These are phyloP conservation scores for Phytopythium oedochilum DNA, from an alignment of 352 stramenopile species.

Conservation along the genomic window DNA sequence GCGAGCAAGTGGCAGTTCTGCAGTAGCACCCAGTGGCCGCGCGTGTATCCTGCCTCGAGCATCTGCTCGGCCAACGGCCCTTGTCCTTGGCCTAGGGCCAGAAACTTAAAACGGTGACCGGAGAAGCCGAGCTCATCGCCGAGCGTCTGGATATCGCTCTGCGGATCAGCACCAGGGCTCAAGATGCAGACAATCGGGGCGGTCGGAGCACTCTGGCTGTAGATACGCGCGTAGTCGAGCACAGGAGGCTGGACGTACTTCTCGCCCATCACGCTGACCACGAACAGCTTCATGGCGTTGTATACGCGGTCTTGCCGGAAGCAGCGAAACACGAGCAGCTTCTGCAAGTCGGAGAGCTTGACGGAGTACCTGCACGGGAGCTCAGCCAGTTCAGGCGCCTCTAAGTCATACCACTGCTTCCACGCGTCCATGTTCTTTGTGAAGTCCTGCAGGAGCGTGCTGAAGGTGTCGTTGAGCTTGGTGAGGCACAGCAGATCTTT, in stretches of 20 bases:
- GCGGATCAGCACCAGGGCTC: conserved; percentile 91
- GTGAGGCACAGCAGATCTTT: conserved; percentile 90
- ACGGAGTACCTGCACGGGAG: conserved; percentile 82
- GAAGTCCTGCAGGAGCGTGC: conserved; percentile 45
- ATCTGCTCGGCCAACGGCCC: conserved; percentile 92
- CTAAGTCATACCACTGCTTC: conserved; percentile 93
- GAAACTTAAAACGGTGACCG: conserved; percentile 89
- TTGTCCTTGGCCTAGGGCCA: conserved; percentile 94
- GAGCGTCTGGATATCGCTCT: conserved; percentile 92
- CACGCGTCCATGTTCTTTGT: conserved; percentile 54
- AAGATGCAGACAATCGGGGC: conserved; percentile 95
- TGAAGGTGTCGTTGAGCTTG: conserved; percentile 69
- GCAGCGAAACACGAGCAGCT: conserved; percentile 90
- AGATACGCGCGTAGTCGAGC: conserved; percentile 92
- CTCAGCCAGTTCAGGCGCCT: conserved; percentile 79
- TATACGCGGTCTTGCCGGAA: conserved; percentile 95
- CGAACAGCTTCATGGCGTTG: conserved; percentile 95
- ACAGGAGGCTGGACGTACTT: conserved; percentile 95
- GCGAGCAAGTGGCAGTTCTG: conserved; percentile 96
- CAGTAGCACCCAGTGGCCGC: conserved; percentile 90
- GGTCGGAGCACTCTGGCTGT: conserved; percentile 79
- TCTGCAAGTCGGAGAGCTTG: conserved; percentile 84
- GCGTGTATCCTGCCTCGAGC: conserved; percentile 85
- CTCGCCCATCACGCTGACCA: conserved; percentile 89
- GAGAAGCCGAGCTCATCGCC: conserved; percentile 91